Base-by-base conservation (phyloP, 2,329 filamentous ascomycete genomes). In the Fonsecaea nubica region DNA sequence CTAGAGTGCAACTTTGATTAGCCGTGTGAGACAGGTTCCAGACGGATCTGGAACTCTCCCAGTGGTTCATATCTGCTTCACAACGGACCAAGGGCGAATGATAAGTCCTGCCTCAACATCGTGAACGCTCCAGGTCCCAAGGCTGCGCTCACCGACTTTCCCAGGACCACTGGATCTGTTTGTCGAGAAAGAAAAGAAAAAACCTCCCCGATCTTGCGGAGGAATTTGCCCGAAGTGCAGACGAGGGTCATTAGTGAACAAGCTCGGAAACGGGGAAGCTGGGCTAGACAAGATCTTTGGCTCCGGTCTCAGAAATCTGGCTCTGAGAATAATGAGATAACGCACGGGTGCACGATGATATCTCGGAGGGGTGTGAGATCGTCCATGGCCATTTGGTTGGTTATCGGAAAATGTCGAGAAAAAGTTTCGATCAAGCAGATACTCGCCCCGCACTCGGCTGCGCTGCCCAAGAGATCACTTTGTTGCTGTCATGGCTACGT, bases 341-440 rank as follows among this genome's bases (percentile, higher is more conserved):
- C 25, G 21, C 13, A 18, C 33, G n/a, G 58, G n/a, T 53, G 18
- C 58, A 66, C 64, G 64, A 66, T 66, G 64, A 63, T 63, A 66
- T 61, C 54, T 61, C 64, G 64, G 64, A 66, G 60, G 48, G 32
- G 38, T 13, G 55, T 56, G 40, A 54, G 38, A 57, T 52, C 35
- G 38, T 56, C 7, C 36, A 42, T 48, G 54, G 30, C 30, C 33
- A 35, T 63, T 45, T 57, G 59, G 55, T 64, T 59, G 62, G 62
- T 21, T 18, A 50, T 59, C 56, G 62, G 55, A 50, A 30, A 18
- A 54, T 38, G 38, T 64, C 62, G 62, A 64, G 6, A 30, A 50
- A 32, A 52, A 10, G 58, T 36, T 61, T 52, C 40, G 38, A 42
- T 58, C 25, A 30, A 62, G 35, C 50, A 56, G 54, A 30, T 35